These are phyloP conservation scores for Yarrowia phangngaensis DNA, from an alignment of 805 yeast species.

Conservation along the genomic window DNA sequence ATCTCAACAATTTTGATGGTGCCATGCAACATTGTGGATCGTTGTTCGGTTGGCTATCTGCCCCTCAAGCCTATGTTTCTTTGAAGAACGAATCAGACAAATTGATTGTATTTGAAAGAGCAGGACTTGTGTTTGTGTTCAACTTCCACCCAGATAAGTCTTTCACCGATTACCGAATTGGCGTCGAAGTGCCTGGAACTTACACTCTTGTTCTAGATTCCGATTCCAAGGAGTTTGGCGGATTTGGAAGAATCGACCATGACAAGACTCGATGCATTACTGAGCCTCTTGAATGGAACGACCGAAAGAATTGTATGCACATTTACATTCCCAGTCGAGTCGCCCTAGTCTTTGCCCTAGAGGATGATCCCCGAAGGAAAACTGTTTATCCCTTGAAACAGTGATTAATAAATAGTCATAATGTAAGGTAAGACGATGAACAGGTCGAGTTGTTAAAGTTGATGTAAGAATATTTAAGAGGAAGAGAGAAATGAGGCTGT, in stretches of 20 bases:
- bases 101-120: slow-evolving; percentile 83
- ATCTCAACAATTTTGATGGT: slow-evolving; percentile 73
- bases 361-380: slow-evolving; percentile 12
- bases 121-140: slow-evolving; percentile 77
- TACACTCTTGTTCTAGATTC: slow-evolving; percentile 73
- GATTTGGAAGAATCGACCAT: slow-evolving; percentile 69
- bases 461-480: too few species aligned
- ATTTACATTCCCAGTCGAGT: slow-evolving; percentile 77
- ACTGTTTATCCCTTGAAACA: too few species aligned
- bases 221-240: slow-evolving; percentile 71
- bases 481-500: too few species aligned
- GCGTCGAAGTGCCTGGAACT: slow-evolving; percentile 76
- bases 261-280: slow-evolving; percentile 57
- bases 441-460: too few species aligned
- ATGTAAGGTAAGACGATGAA: too few species aligned
- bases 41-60: slow-evolving; percentile 64
- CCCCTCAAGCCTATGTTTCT: slow-evolving; percentile 78
- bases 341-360: slow-evolving; percentile 55
- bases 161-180: slow-evolving; percentile 80
- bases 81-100: slow-evolving; percentile 87
- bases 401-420: too few species aligned
- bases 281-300: slow-evolving; percentile 74
- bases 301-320: slow-evolving; percentile 68
- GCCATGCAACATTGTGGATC: slow-evolving; percentile 78
- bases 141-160: slow-evolving; percentile 86